These are phyloP conservation scores for Claviceps sp. DNA, from an alignment of 2,329 filamentous ascomycete species.

Conservation along the genomic window DNA sequence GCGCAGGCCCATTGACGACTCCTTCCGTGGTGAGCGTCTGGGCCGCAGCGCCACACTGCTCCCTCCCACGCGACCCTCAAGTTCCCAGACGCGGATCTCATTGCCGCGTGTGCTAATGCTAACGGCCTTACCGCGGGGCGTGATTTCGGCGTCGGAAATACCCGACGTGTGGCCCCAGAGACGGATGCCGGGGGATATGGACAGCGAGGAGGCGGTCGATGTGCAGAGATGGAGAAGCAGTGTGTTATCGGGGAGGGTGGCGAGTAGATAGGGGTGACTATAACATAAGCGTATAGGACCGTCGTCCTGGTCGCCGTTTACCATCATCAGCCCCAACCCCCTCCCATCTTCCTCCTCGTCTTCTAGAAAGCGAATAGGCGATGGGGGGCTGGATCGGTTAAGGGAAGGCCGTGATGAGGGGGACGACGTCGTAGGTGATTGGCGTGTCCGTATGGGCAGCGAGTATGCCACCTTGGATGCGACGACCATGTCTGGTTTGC, in stretches of 20 bases:
- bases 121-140: constrained; percentile 72
- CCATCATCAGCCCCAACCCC: no score
- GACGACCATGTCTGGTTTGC: constrained; percentile 15
- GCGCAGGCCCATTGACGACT: constrained; percentile 6
- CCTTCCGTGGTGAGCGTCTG: constrained; percentile 6
- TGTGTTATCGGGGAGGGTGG: constrained; percentile 77
- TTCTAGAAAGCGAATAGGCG: not conserved
- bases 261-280: constrained; percentile 72
- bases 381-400: not conserved
- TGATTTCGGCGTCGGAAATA: constrained; percentile 75
- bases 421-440: constrained; percentile 5
- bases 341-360: no score
- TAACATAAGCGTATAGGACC: constrained; percentile 55
- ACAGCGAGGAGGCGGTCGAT: constrained; percentile 51
- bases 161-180: constrained; percentile 89
- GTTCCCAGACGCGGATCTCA: constrained; percentile 76
- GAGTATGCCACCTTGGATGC: constrained; percentile 24
- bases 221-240: constrained; percentile 70
- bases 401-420: not conserved
- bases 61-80: constrained; percentile 54
- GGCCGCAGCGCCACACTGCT: constrained; percentile 42
- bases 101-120: constrained; percentile 74
- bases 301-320: constrained; percentile 9
- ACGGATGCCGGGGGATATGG: constrained; percentile 58
- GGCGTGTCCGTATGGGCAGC: constrained; percentile 17